Evolutionary conservation across 2,329 filamentous ascomycete genomes (phyloP).

Genomic region (Alternaria dauci): DNA sequence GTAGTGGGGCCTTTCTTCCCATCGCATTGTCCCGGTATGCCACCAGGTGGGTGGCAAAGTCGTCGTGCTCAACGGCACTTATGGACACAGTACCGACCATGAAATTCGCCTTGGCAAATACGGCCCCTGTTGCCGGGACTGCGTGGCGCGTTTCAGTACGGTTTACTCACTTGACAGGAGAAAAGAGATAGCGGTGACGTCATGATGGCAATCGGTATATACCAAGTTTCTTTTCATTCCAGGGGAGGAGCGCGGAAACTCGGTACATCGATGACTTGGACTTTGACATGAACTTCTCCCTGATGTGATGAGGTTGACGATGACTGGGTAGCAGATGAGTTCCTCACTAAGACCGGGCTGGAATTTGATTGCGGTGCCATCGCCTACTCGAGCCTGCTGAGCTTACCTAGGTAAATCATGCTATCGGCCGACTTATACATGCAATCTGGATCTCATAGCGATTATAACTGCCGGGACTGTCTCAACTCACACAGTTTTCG

Average conservation of each 20-base stretch:
- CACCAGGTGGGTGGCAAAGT: neutral
- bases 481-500: too few species aligned
- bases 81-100: neutral
- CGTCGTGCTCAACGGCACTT: neutral
- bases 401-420: too few species aligned
- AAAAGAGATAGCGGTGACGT: neutral
- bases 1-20: neutral
- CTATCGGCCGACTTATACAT: too few species aligned
- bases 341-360: neutral
- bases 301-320: neutral
- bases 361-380: neutral
- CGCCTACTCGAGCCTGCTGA: neutral
- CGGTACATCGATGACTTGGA: neutral
- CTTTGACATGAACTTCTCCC: neutral
- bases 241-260: neutral
- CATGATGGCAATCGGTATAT: neutral
- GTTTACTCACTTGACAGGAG: neutral
- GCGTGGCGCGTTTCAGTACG: neutral
- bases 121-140: neutral
- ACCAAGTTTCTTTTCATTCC: neutral
- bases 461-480: too few species aligned
- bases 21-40: neutral
- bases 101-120: neutral
- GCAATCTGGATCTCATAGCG: too few species aligned
- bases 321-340: too few species aligned